A percentile compares a stretch with the other conserved stretches of the same genome.
Conservation (phyloP, 2,329 filamentous ascomycete genomes). For the Metarhizium guizhouense region DNA sequence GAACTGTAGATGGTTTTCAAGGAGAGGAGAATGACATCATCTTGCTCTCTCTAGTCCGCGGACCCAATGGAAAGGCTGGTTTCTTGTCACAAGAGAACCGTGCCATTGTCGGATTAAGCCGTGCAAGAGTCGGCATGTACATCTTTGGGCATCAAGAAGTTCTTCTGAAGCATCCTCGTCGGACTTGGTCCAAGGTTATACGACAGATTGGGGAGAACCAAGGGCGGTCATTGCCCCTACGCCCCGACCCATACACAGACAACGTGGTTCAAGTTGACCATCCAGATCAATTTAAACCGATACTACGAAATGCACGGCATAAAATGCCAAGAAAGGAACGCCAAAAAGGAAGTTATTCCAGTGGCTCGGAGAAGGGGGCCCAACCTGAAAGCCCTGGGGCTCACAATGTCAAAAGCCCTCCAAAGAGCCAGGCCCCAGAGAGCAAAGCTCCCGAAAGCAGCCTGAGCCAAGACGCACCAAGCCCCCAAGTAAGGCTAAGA, state of each 20-base stretch:
- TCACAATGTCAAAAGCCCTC: background rate
- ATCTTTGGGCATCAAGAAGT: conserved; percentile 69
- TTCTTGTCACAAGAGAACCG: conserved; percentile 60
- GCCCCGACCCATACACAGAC: conserved; percentile 37
- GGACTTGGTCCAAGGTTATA: conserved; percentile 32
- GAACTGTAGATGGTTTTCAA: conserved; percentile 83
- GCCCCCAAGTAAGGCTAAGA: background rate
- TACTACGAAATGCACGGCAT: conserved; percentile 9
- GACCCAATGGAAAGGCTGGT: conserved; percentile 52
- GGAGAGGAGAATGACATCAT: conserved; percentile 85
- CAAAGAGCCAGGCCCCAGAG: background rate
- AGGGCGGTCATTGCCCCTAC: conserved; percentile 12
- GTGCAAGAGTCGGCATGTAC: conserved; percentile 72
- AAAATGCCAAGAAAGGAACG: conserved; percentile 3
- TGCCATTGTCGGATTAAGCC: conserved; percentile 50
- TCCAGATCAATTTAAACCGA: conserved; percentile 40
- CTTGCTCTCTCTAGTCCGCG: conserved; percentile 71
- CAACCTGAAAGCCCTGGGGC: background rate
- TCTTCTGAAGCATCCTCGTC: conserved; percentile 28
- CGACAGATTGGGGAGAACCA: conserved; percentile 29
- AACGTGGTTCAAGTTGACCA: conserved; percentile 41
- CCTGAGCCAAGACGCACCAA: background rate
- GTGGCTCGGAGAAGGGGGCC: background rate
- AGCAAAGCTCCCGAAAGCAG: background rate
- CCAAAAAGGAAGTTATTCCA: background rate